Conservation (phyloP, 73 alveolate species). For the Vitrella brassicaformis region DNA sequence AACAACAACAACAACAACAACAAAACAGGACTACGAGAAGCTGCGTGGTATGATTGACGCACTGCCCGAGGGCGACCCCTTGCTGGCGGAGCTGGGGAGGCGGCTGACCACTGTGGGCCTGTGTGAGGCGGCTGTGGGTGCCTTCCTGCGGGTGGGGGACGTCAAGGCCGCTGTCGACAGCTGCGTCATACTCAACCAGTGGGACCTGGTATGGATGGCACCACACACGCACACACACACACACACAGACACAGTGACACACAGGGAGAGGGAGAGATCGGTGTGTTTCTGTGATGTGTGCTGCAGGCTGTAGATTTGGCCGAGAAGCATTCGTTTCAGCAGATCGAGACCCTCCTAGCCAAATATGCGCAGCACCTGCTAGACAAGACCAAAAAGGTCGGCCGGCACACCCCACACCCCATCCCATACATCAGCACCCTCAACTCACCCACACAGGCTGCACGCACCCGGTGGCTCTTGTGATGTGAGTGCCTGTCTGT, state of each 20-base stretch:
- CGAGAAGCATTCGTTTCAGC: constrained; percentile 91
- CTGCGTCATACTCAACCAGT: constrained; percentile 43
- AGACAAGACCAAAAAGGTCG: constrained; percentile 89
- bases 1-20: too few species aligned
- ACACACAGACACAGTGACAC: background rate
- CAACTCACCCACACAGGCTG: background rate
- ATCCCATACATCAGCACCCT: background rate
- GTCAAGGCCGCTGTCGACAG: constrained; percentile 95
- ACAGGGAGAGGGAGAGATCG: background rate
- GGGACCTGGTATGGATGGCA: background rate
- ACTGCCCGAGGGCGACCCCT: constrained; percentile 12
- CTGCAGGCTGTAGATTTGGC: constrained; percentile 94
- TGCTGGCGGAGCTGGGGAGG: constrained; percentile 27
- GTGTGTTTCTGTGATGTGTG: background rate
- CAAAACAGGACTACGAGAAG: too few species aligned
- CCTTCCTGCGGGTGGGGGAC: constrained; percentile 85
- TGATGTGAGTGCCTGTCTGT: background rate
- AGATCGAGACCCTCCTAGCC: constrained; percentile 89
- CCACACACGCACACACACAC: background rate
- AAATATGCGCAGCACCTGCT: constrained; percentile 90
- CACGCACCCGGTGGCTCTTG: background rate
- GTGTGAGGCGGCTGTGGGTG: constrained; percentile 55
- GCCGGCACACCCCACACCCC: background rate
- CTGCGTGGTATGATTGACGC: too few species aligned
- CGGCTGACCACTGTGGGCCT: constrained; percentile 26